These are phyloP conservation scores for Zasmidium citrigriseum DNA, from an alignment of 2,329 filamentous ascomycete genomes.

Conservation along the genomic window DNA sequence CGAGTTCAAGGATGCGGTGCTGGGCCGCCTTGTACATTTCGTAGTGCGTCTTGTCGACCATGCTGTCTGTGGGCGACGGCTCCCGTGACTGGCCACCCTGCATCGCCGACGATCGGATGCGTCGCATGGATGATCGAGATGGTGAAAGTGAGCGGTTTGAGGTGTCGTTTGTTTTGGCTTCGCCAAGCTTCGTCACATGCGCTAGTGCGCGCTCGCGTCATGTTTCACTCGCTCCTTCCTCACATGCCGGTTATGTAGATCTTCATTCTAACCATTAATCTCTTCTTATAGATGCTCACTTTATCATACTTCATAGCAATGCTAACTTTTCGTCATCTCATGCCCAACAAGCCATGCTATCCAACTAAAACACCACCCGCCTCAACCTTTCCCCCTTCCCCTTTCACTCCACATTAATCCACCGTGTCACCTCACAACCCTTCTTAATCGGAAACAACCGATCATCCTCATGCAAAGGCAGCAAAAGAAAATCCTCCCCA, in stretches of 20 bases:
- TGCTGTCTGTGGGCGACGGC: too few relatives aligned
- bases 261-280: neutral
- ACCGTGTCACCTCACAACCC: constrained; percentile 27
- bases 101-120: too few relatives aligned
- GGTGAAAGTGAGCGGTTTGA: constrained; percentile 38
- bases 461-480: constrained; percentile 31
- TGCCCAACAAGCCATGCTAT: too few relatives aligned
- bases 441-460: constrained; percentile 19
- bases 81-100: too few relatives aligned
- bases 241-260: neutral
- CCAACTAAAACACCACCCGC: neutral
- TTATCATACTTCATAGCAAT: too few relatives aligned
- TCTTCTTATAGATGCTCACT: too few relatives aligned
- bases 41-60: too few relatives aligned
- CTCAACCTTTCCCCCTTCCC: neutral
- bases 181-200: neutral
- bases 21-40: too few relatives aligned
- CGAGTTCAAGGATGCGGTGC: too few relatives aligned
- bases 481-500: constrained; percentile 27
- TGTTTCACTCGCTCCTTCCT: neutral
- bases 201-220: neutral
- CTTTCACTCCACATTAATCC: constrained; percentile 25
- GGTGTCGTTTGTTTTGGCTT: neutral
- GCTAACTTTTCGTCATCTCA: too few relatives aligned
- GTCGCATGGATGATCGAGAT: too few relatives aligned